Evolutionary conservation across 176 grass and related monocot genomes (phyloP).

Genomic region (Panicum miliaceum): DNA sequence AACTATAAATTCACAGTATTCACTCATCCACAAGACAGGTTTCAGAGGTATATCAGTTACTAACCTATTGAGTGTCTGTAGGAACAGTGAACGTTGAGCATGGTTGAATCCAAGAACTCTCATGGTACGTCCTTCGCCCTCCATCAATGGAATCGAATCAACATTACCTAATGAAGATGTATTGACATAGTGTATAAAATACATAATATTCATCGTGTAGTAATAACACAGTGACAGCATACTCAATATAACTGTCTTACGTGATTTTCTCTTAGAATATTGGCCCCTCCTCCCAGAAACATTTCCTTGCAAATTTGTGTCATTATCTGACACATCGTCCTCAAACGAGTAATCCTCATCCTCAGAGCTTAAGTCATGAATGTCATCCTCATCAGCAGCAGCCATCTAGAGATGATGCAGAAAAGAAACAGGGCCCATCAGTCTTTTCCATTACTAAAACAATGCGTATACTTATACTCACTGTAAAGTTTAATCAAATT

Average conservation of each 20-base stretch:
- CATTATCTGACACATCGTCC: conserved; percentile 85
- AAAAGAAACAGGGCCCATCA: conserved; percentile 25
- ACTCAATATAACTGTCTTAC: conserved; percentile 55
- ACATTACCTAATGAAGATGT: conserved; percentile 54
- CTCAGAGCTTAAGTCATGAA: conserved; percentile 85
- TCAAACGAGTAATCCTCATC: conserved; percentile 94
- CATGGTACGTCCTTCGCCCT: conserved; percentile 82
- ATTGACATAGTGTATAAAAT: conserved; percentile 38
- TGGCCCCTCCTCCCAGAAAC: conserved; percentile 59
- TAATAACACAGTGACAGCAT: conserved; percentile 12
- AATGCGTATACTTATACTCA: conserved; percentile 23
- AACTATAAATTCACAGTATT: conserved; percentile 2
- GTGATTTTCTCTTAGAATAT: conserved; percentile 86
- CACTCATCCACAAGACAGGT: background rate
- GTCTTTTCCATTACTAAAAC: conserved; percentile 15
- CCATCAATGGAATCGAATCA: conserved; percentile 89
- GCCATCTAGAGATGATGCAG: conserved; percentile 70
- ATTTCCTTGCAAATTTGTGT: conserved; percentile 63
- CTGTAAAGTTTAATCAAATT: background rate
- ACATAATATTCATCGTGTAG: conserved; percentile 34
- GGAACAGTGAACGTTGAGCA: conserved; percentile 74
- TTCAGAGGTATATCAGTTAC: conserved; percentile 23
- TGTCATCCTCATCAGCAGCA: conserved; percentile 82
- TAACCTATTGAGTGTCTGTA: conserved; percentile 89
- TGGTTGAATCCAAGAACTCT: conserved; percentile 95